Conservation (phyloP, 1,284 basidiomycete genomes). For the Cutaneotrichosporon arboriforme region DNA sequence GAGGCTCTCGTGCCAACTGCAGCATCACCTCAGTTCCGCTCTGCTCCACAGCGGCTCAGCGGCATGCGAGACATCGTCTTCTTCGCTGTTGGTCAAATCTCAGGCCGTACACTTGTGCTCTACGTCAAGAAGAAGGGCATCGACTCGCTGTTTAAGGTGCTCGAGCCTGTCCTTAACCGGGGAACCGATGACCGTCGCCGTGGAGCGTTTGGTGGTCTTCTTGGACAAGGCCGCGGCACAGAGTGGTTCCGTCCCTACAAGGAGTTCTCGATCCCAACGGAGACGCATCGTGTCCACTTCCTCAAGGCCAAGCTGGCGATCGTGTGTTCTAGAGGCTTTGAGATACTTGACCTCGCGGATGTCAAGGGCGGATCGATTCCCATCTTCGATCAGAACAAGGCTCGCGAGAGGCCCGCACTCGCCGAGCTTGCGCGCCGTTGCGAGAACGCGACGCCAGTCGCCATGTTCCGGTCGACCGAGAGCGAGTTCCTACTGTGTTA, state of each 20-base stretch:
- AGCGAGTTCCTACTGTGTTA: conserved; percentile 91
- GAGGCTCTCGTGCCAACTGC: conserved; percentile 87
- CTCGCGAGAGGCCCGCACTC: conserved; percentile 63
- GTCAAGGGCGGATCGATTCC: conserved; percentile 81
- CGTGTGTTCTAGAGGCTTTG: conserved; percentile 86
- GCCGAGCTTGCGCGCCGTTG: conserved; percentile 71
- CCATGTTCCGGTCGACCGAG: conserved; percentile 83
- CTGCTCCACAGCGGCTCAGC: conserved; percentile 73
- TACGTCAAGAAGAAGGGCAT: conserved; percentile 93
- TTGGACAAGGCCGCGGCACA: conserved; percentile 59
- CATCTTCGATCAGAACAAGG: conserved; percentile 56
- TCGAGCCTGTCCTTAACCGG: conserved; percentile 83
- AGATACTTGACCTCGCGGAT: conserved; percentile 89
- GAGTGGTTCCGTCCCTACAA: conserved; percentile 91
- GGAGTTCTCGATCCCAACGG: conserved; percentile 87
- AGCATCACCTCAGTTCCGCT: conserved; percentile 29
- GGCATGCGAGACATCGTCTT: conserved; percentile 82
- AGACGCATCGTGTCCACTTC: conserved; percentile 83
- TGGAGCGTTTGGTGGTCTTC: conserved; percentile 62
- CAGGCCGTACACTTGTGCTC: conserved; percentile 78
- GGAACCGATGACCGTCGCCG: conserved; percentile 62
- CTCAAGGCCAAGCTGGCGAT: conserved; percentile 86
- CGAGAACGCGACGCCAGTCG: conserved; percentile 71
- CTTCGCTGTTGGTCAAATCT: conserved; percentile 83
- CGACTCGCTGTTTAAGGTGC: conserved; percentile 85